These are phyloP conservation scores for Cladosporium sphaerospermum DNA, from an alignment of 2,329 filamentous ascomycete species.

Conservation along the genomic window DNA sequence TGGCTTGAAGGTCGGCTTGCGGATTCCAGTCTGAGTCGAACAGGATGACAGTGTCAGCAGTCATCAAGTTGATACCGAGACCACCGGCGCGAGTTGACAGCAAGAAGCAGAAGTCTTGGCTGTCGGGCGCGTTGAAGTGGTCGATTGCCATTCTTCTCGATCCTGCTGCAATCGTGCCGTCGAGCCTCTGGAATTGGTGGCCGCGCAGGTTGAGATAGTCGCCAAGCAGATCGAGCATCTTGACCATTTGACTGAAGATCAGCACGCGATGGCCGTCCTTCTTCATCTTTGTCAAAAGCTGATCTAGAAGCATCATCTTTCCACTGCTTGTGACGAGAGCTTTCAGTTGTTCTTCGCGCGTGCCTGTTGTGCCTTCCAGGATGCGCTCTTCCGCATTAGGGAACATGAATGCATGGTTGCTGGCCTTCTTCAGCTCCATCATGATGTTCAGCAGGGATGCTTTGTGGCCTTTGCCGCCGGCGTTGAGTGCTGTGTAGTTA, in stretches of 20 bases:
- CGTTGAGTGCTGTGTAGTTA: constrained; percentile 90
- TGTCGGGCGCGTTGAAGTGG: constrained; percentile 95
- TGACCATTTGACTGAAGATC: constrained; percentile 99
- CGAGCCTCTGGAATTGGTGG: constrained; percentile 91
- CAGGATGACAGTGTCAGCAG: constrained; percentile 92
- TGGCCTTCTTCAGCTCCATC: constrained; percentile 99
- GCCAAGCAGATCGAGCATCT: constrained; percentile 91
- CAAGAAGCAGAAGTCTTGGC: constrained; percentile 92
- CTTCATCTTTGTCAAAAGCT: constrained; percentile 87
- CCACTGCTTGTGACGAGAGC: constrained; percentile 93
- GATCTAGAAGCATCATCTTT: constrained; percentile 98
- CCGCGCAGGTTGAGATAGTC: constrained; percentile 89
- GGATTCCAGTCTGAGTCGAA: constrained; percentile 99
- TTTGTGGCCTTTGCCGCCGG: constrained; percentile 84
- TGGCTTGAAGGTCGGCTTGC: constrained; percentile 93
- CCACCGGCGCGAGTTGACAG: constrained; percentile 93
- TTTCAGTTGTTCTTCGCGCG: constrained; percentile 85
- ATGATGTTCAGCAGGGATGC: constrained; percentile 96
- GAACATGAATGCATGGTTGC: constrained; percentile 98
- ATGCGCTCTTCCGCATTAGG: constrained; percentile 88
- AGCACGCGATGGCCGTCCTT: constrained; percentile 91
- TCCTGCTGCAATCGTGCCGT: constrained; percentile 86
- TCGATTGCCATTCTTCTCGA: constrained; percentile 91
- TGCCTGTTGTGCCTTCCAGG: constrained; percentile 59
- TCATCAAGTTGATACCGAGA: constrained; percentile 98